A percentile compares a stretch with the other conserved stretches of the same genome.
Evolutionary conservation across 1,284 basidiomycete genomes (phyloP).

Genomic region (Pulveroboletus ridleyi): DNA sequence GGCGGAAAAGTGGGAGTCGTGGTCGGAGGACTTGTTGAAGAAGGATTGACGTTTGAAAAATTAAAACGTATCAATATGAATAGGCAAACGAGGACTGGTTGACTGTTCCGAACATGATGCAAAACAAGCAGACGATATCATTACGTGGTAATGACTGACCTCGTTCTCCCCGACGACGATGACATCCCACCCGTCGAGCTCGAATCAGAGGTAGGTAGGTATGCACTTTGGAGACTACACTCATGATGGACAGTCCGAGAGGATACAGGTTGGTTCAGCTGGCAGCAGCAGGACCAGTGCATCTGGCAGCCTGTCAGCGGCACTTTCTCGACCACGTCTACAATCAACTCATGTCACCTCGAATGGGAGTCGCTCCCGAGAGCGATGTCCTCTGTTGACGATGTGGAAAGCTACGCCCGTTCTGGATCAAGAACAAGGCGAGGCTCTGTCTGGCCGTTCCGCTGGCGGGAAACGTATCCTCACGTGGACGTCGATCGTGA

Average conservation of each 20-base stretch:
- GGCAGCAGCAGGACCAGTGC: too few relatives aligned
- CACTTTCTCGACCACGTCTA: neutral
- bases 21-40: too few relatives aligned
- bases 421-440: neutral
- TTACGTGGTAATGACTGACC: constrained; percentile 23
- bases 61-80: too few relatives aligned
- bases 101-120: too few relatives aligned
- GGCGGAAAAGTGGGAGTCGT: too few relatives aligned
- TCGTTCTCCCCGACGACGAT: constrained; percentile 27
- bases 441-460: neutral
- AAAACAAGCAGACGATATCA: too few relatives aligned
- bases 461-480: constrained; percentile 22
- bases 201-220: constrained; percentile 24
- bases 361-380: neutral
- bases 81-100: too few relatives aligned
- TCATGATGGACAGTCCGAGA: constrained; percentile 24
- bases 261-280: neutral
- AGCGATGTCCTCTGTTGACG: constrained; percentile 1
- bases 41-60: too few relatives aligned
- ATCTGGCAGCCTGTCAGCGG: constrained; percentile 17
- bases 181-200: neutral
- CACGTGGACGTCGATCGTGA: constrained; percentile 34
- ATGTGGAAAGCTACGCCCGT: neutral
- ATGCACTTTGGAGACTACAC: neutral
- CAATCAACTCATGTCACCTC: neutral